Evolutionary conservation across 2,329 filamentous ascomycete species (phyloP), one percentile per base, ranked within the genome.

Genomic region (Elsinoe ampelina): DNA sequence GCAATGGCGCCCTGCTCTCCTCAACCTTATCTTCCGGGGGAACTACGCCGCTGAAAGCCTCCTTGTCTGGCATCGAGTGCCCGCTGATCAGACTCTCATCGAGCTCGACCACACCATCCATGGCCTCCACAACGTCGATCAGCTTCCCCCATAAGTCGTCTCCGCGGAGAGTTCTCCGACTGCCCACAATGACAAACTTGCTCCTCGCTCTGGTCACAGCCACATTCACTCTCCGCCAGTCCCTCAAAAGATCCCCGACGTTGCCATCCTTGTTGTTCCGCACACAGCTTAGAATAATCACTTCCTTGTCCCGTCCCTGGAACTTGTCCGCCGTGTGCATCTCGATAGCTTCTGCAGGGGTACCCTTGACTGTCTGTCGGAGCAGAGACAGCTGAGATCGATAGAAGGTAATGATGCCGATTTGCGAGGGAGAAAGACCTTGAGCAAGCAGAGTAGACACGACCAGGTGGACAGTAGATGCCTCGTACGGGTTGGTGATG

Each of bases 321-420:
- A 95, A 98, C 43, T 92, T 89, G 72, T 98, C 93, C 2, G 93
- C 91, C 0, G 93, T 97, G 71, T 98, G 90, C 80, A 97, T 90
- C 71, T 98, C 93, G 1, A 98, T 83, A 1, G 17, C 77, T 68
- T 63, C 77, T 71, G 41, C 73, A 75, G 32, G 82, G 81, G 57
- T 54, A 36, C 59, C 55, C 17, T 63, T 64, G 34, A 95, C 80
- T 10, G 78, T 78, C 59, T 91, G 82, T 61, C 88, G 87, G 1
- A 98, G 78, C 2, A 95, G 76, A 0, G 89, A 84, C 1, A 98
- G 82, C 70, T 98, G 93, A 5, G 87, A 91, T 58, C 93, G 87
- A 71, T 98, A 98, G 71, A 96, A 90, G 13, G 93, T 96, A 75
- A 98, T 96, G 62, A 98, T 86, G 47, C 93, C 93, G 57, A 98